Conservation (phyloP, 176 grass and related monocot species). For the Lolium perenne region DNA sequence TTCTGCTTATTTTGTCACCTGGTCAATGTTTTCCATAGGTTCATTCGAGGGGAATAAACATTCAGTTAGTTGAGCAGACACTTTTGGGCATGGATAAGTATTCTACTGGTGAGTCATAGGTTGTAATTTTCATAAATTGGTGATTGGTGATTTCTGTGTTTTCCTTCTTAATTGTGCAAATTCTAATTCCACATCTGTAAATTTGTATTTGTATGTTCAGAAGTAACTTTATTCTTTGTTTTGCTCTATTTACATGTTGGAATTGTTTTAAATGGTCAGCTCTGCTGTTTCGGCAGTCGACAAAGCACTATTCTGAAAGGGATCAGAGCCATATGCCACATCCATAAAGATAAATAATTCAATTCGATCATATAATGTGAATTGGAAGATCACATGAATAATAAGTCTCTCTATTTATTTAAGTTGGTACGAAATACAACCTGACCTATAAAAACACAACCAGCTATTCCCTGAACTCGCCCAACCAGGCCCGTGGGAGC, state of each 20-base stretch:
- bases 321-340: not conserved
- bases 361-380: conserved; percentile 1
- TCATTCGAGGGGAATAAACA: conserved; percentile 83
- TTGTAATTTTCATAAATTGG: conserved; percentile 12
- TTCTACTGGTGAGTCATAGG: conserved; percentile 55
- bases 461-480: too few species aligned
- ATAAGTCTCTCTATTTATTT: too few species aligned
- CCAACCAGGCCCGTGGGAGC: too few species aligned
- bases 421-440: too few species aligned
- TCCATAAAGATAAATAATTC: not conserved
- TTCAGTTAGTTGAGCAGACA: conserved; percentile 71
- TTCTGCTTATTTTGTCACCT: conserved; percentile 29
- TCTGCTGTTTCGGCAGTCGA: not conserved
- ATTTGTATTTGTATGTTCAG: conserved; percentile 16
- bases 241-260: conserved; percentile 20
- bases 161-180: not conserved
- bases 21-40: conserved; percentile 54
- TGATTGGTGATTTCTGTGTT: conserved; percentile 2
- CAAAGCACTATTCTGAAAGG: not conserved
- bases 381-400: not conserved
- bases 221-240: conserved; percentile 18
- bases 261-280: not conserved
- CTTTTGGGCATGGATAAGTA: conserved; percentile 63
- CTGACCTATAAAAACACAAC: too few species aligned
- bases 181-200: conserved; percentile 15